A percentile compares a stretch with the other conserved stretches of the same genome.
Conservation (phyloP, 352 stramenopile species). For the Aphanomyces invadans region DNA sequence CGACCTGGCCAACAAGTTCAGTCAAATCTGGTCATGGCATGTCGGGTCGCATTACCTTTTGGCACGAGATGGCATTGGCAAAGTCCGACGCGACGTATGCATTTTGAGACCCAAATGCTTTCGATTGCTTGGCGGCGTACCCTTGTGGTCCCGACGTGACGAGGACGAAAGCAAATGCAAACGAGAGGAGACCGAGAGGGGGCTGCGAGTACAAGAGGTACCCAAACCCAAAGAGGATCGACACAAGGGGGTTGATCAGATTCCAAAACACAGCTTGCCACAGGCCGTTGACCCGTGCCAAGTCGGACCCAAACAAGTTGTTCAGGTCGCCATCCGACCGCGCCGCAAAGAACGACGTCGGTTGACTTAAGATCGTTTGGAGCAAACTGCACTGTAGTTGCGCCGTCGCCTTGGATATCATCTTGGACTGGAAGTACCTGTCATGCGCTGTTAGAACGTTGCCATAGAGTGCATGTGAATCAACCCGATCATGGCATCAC, state of each 20-base stretch:
- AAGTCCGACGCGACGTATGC: constrained; percentile 83
- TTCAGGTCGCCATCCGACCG: constrained; percentile 82
- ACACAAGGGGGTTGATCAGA: constrained; percentile 70
- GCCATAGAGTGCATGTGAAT: too few species aligned
- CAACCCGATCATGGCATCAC: constrained; percentile 80
- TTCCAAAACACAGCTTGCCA: constrained; percentile 88
- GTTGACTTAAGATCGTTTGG: constrained; percentile 70
- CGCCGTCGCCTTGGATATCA: constrained; percentile 84
- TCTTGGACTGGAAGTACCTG: constrained; percentile 74
- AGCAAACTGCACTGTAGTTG: constrained; percentile 64
- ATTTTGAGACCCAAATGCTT: constrained; percentile 81
- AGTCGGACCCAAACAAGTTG: constrained; percentile 82
- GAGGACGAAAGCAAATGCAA: constrained; percentile 74
- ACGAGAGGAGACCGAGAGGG: constrained; percentile 78
- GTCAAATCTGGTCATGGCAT: too few species aligned
- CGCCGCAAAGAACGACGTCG: constrained; percentile 74
- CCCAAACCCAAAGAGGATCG: constrained; percentile 80
- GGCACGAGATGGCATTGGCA: constrained; percentile 74
- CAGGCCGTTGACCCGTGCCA: constrained; percentile 74
- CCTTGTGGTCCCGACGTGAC: constrained; percentile 77
- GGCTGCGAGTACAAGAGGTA: constrained; percentile 79
- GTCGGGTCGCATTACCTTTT: too few species aligned
- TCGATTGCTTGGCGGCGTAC: constrained; percentile 74
- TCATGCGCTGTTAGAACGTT: neutral
- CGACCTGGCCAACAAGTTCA: constrained; percentile 32